phyloP scores from a whole-genome alignment of 1,284 basidiomycete species.

The Agroathelia rolfsii region DNA sequence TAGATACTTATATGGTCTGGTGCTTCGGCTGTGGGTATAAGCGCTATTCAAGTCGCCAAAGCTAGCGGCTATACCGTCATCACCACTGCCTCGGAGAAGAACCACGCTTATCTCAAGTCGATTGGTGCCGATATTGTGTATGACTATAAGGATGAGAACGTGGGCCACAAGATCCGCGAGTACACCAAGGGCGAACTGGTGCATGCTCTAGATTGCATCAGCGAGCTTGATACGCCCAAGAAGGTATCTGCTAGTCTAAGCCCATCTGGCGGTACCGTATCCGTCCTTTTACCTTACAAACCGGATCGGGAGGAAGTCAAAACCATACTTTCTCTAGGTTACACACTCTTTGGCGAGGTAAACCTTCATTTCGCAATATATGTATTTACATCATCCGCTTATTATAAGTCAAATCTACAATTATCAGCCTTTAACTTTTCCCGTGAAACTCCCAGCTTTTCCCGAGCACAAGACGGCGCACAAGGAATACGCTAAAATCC shows the following conservation, averaged over 20 bases:
- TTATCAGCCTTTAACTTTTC: conserved; percentile 3
- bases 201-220: conserved; percentile 15
- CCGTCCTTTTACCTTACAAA: conserved; percentile 15
- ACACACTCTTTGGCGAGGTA: conserved; percentile 19
- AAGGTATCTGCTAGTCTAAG: conserved; percentile 15
- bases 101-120: too few relatives aligned
- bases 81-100: conserved; percentile 32
- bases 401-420: too few relatives aligned
- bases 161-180: conserved; percentile 15
- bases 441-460: conserved; percentile 9
- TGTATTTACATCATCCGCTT: too few relatives aligned
- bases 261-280: conserved; percentile 19
- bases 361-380: too few relatives aligned
- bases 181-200: conserved; percentile 10
- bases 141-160: conserved; percentile 23
- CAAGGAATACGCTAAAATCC: conserved; percentile 8
- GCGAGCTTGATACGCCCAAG: conserved; percentile 11
- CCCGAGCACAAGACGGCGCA: conserved; percentile 13
- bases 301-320: conserved; percentile 14
- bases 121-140: conserved; percentile 30
- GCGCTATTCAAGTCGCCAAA: conserved; percentile 31
- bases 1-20: conserved; percentile 27
- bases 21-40: conserved; percentile 24
- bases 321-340: conserved; percentile 18
- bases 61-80: conserved; percentile 27